These are phyloP conservation scores for Martensiomyces pterosporus DNA, from an alignment of 192 early-diverging fungal genomes.

Conservation along the genomic window DNA sequence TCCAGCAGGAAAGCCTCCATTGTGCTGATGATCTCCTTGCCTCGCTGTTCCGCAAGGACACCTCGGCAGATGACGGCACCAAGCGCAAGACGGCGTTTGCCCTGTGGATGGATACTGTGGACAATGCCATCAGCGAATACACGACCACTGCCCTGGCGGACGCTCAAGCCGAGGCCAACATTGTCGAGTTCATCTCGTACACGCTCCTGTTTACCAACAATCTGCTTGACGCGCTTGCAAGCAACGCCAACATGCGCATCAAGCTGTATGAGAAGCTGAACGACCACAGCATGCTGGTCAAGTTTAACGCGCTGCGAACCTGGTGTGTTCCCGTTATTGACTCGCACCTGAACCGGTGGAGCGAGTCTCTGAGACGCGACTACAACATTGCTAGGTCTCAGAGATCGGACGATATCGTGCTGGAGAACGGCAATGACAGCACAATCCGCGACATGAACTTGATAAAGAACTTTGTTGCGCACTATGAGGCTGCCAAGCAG, in stretches of 20 bases:
- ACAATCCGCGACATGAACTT: conserved; percentile 11
- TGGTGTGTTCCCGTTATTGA: conserved; percentile 24
- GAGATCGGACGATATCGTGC: conserved; percentile 11
- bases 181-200: conserved; percentile 19
- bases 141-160: not conserved
- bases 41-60: conserved; percentile 28
- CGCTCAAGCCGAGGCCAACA: conserved; percentile 10
- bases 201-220: conserved; percentile 25
- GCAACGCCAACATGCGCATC: conserved; percentile 22
- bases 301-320: conserved; percentile 14
- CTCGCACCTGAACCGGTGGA: conserved; percentile 38
- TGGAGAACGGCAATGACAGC: conserved; percentile 32
- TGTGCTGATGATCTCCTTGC: conserved; percentile 14
- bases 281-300: conserved; percentile 30
- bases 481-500: conserved; percentile 26
- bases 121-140: conserved; percentile 24
- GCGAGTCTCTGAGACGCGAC: conserved; percentile 32
- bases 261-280: conserved; percentile 33
- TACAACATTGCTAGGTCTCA: conserved; percentile 44
- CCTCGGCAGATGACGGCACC: conserved; percentile 2
- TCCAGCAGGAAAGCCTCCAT: conserved; percentile 15
- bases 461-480: conserved; percentile 30
- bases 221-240: conserved; percentile 17
- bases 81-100: conserved; percentile 25
- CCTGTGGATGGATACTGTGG: conserved; percentile 48